Evolutionary conservation across 2,329 filamentous ascomycete species (phyloP).

Genomic region (Catunica adiposa): DNA sequence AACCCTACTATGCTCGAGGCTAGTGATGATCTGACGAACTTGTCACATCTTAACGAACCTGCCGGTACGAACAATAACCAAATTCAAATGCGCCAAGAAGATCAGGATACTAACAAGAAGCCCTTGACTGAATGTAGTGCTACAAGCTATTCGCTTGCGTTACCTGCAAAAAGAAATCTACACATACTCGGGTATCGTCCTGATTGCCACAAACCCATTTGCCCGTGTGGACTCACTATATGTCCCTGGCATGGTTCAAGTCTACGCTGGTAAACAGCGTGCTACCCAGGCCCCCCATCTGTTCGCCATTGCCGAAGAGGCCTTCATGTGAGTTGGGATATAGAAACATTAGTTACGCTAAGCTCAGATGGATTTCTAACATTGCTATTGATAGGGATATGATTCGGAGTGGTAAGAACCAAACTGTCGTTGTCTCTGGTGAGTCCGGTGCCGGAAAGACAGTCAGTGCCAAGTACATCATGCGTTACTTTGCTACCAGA

Average conservation of each 20-base stretch:
- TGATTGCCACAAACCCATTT: constrained; percentile 97
- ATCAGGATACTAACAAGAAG: background rate
- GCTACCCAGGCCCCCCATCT: constrained; percentile 94
- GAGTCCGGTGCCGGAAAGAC: constrained; percentile 98
- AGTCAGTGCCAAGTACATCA: constrained; percentile 98
- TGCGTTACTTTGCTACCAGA: constrained; percentile 97
- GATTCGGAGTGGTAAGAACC: constrained; percentile 87
- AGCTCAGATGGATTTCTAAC: background rate
- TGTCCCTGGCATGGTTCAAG: constrained; percentile 98
- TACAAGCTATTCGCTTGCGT: constrained; percentile 92
- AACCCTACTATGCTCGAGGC: constrained; percentile 97
- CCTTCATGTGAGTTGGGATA: constrained; percentile 65
- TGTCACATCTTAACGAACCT: constrained; percentile 96
- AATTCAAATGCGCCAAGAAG: background rate
- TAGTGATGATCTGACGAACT: constrained; percentile 90
- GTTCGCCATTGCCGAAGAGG: constrained; percentile 97
- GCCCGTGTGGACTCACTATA: constrained; percentile 95
- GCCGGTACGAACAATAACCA: constrained; percentile 47
- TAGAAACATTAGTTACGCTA: constrained; percentile 17
- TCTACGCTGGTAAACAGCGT: constrained; percentile 92
- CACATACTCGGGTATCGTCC: constrained; percentile 95
- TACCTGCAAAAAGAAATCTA: constrained; percentile 99
- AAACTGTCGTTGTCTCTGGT: constrained; percentile 97
- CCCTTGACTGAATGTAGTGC: constrained; percentile 37
- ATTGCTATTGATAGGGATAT: constrained; percentile 53